Base-by-base conservation (phyloP, 331 rosid species). In the Spiraea crenata region DNA sequence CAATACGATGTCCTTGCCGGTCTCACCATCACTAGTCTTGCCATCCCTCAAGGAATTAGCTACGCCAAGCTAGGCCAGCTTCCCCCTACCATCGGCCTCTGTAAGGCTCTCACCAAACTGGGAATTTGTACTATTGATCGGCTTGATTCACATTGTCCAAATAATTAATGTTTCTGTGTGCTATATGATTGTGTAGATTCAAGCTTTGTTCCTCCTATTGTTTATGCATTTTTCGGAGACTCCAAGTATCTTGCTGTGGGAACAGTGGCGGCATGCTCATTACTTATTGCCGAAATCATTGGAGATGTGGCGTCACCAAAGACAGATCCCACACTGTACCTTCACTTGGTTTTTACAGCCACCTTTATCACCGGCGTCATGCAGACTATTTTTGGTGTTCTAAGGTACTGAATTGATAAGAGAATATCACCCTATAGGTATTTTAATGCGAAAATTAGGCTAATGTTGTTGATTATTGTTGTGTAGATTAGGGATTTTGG, bases 11-110 rank as follows among this genome's bases (percentile, higher is more conserved):
- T 93, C 5, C 86, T 93, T 4, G 88, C 99, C 3, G 99, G 97
- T n/a, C 55, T 93, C 72, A 93, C 99, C 84, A 82, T 91, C 50
- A 72, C 95, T 12, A 90, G 96, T 52, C 95, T 93, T 16, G 97
- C 98, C 66, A 93, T 93, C 65, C 98, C 98, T 37, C 98, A 93
- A 64, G 98, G 96, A 63, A 90, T 93, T 37, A 93, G 99, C 63
- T 93, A 93, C 41, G 96, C 96, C 51, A 89, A 86, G 54, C 97
- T 93, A n/a, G 97, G 82, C 3, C 3, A 38, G 6, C 25, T 93
- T 45, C 96, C 97, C 54, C 96, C 99, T 10, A 76, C 91, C 50
- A 45, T 87, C 25, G 99, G 97, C 71, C 91, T 93, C 19, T 93
- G 98, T 93, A 75, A 83, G 92, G 58, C 11, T 1, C 31, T 25